Base-by-base conservation (phyloP, 345 rosid species). In the Eucalyptus regnans region DNA sequence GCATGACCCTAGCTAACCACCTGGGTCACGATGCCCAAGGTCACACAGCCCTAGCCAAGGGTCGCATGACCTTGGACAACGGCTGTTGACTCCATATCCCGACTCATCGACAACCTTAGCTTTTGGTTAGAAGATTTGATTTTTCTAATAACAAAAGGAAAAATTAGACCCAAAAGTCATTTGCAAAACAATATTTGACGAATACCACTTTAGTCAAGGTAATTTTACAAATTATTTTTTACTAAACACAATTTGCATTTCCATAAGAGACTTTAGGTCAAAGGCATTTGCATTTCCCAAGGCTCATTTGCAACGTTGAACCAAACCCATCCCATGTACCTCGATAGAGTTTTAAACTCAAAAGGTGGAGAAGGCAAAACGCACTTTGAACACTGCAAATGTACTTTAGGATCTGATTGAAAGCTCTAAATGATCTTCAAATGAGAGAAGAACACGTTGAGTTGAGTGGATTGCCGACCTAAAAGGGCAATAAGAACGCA, bases 71-170 rank as follows among this genome's bases (percentile, higher is more conserved):
- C 23, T 52, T 52, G 23, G 1, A 33, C 0, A 0, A 52, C 0
- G 2, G 2, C 0, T 18, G 0, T 52, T 52, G 10, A 52, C 0
- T 0, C 5, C 23, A 18, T 7, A 52, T 52, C 0, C 0, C 1
- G 2, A 52, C 9, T 18, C 10, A 1, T 1, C 4, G 1, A 52
- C 0, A 4, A 18, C 58, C 4, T 18, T 52, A 10, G 58, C 58
- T 4, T 5, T 52, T 18, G 56, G 23, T 52, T 7, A 52, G 2
- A 7, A 7, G 4, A 18, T 52, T 18, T 52, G 58, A 18, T 52
- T 18, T 52, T 52, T 52, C 58, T 52, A 52, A 52, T 52, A 52
- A 18, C 18, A 3, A 1, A 52, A 3, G 56, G 23, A 52, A 52
- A 52, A 18, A 18, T 18, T 7, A 52, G 9, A 52, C 23, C 23